Evolutionary conservation across 2,329 filamentous ascomycete species (phyloP), one percentile per base, ranked within the genome.

Genomic region (Lomentospora prolificans): DNA sequence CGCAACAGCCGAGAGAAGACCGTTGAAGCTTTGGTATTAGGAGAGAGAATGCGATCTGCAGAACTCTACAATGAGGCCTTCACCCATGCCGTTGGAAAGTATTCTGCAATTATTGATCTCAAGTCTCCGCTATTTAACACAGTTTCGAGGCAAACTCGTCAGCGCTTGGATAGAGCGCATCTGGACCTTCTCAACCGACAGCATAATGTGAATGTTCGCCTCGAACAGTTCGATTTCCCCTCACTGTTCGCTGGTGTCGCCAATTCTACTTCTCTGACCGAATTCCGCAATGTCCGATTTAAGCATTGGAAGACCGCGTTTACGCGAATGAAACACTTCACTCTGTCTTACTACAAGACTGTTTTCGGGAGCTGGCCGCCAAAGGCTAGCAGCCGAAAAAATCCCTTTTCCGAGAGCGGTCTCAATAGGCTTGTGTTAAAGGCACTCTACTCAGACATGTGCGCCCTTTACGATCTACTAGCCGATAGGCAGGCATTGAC

Each of bases 201-300:
- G 58, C 79, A 84, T 59, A 84, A 79, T 55, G 81, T 90, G 61
- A 86, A 88, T 60, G 72, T 75, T 30, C 85, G 88, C 46, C 74
- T 97, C n/a, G 84, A 88, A 57, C 83, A 90, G 59, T 97, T 97
- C 62, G 89, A 96, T 30, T 96, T 96, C 63, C 90, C 91, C 0
- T 87, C 89, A 0, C 74, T 97, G 4, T 97, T 96, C 66, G 82
- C 90, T 0, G 94, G 94, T 31, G 83, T 90, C 61, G 92, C 89
- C 64, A 90, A 85, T 67, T 95, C 90, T 3, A 91, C 86, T 9
- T 89, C 87, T 1, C 80, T 83, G 22, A 77, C 78, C 1, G 90
- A 95, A 68, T 84, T 89, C 60, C 91, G 85, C 66, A 74, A 82
- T 17, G 81, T 96, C 46, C 84, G 85, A 22, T 97, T 95, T 74